Evolutionary conservation across 352 stramenopile genomes (phyloP), one percentile per base, ranked within the genome.

Genomic region (Elongisporangium anandrum): DNA sequence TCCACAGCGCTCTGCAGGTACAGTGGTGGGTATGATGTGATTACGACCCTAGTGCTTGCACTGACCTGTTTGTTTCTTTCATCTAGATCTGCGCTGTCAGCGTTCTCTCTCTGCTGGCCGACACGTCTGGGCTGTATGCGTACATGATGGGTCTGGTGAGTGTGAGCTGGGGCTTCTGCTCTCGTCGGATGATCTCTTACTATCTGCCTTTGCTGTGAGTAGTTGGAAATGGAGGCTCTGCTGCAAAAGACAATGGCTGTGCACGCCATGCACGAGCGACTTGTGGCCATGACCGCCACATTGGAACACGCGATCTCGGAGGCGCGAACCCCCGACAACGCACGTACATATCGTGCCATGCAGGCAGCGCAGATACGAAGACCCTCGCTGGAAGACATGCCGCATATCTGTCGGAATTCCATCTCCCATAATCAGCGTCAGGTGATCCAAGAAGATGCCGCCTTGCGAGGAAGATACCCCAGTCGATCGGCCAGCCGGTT

Each of bases 101-200:
- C 22, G 72, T 89, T 52, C 64, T 90, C n/a, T 68, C 71, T 26
- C 65, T 68, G 2, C 9, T 90, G 6, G 63, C 65, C 1, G 68
- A 82, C 6, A 67, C 77, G 52, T 88, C 79, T 0, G 55, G 68
- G 13, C 51, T 87, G 15, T 78, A 85, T 52, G 81, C 81, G 7
- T 88, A 77, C 48, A 75, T 75, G 65, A 85, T 90, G 79, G 70
- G 61, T 16, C 73, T 87, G 67, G 72, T 85, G 39, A 50, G 24
- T 34, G 8, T 59, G 12, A 21, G 51, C 17, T 2, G 4, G 9
- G 63, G n/a, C 23, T 49, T 9, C 16, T 45, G 2, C 50, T 20
- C 41, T 53, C 4, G 16, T 50, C 52, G n/a, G 22, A 55, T 54
- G 22, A 22, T 20, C 8, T 22, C 41, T 16, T 6, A 50, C 4